Percentiles rank a stretch among this genome's conserved stretches.
Conservation (phyloP, 1,284 basidiomycete genomes). For the Xanthoconium separans region DNA sequence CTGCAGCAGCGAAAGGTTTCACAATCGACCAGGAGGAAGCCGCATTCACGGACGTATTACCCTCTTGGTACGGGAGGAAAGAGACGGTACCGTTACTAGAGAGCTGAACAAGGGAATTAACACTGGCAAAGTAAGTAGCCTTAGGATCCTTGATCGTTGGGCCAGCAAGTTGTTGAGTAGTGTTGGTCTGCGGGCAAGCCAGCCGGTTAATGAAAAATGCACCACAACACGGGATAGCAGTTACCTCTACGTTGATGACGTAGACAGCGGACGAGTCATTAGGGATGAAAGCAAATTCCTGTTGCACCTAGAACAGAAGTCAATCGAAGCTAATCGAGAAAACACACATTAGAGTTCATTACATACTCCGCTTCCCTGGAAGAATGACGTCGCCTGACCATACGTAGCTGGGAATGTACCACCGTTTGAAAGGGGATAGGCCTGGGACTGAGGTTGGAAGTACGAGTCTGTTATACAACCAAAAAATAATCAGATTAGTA, state of each 20-base stretch:
- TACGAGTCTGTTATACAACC: conserved; percentile 54
- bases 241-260: conserved; percentile 72
- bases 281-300: conserved; percentile 83
- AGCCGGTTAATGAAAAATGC: conserved; percentile 6
- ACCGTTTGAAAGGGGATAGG: conserved; percentile 50
- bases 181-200: conserved; percentile 54
- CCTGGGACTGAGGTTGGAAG: conserved; percentile 77
- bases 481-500: neutral
- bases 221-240: neutral
- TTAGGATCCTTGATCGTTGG: conserved; percentile 65
- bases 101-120: conserved; percentile 73
- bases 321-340: neutral
- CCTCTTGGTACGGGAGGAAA: conserved; percentile 63
- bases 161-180: conserved; percentile 68
- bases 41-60: conserved; percentile 43
- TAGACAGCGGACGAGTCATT: conserved; percentile 78
- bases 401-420: conserved; percentile 71
- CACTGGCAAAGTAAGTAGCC: conserved; percentile 74
- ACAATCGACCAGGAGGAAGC: conserved; percentile 52
- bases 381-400: conserved; percentile 78
- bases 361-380: conserved; percentile 53
- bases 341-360: neutral
- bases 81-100: conserved; percentile 64
- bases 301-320: conserved; percentile 53
- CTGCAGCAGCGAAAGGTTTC: conserved; percentile 34